phyloP scores from a whole-genome alignment of 495 filamentous ascomycete species.

The Clavariopsis aquatica region DNA sequence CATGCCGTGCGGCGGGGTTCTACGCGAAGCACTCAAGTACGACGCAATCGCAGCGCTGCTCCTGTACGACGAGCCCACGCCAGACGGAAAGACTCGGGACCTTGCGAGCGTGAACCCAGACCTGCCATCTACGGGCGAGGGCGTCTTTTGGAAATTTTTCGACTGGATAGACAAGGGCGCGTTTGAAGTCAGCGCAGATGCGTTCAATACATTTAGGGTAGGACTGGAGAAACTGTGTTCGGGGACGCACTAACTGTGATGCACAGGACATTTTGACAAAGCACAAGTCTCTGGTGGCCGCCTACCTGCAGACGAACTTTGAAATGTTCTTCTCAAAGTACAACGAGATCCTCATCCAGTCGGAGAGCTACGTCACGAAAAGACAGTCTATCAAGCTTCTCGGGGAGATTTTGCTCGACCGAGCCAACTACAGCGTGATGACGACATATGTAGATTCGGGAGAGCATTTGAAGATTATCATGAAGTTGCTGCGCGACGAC shows the following conservation, averaged over 20 bases:
- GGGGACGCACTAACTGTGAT: neutral
- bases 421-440: conserved; percentile 98
- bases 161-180: conserved; percentile 92
- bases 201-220: conserved; percentile 95
- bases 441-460: conserved; percentile 92
- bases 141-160: conserved; percentile 98
- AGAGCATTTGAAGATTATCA: conserved; percentile 94
- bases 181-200: conserved; percentile 96
- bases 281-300: conserved; percentile 84
- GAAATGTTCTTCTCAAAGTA: conserved; percentile 88
- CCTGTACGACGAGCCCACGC: conserved; percentile 81
- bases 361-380: conserved; percentile 96
- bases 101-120: conserved; percentile 68
- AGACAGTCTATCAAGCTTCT: conserved; percentile 96
- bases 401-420: conserved; percentile 90
- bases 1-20: conserved; percentile 85
- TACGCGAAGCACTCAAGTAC: conserved; percentile 89
- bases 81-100: conserved; percentile 54
- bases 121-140: conserved; percentile 66
- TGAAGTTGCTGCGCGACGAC: conserved; percentile 93
- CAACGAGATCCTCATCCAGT: conserved; percentile 83
- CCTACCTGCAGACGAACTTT: conserved; percentile 84
- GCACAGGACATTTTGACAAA: conserved; percentile 85
- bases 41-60: conserved; percentile 86
- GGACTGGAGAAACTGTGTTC: conserved; percentile 29